Conservation (phyloP, 2,329 filamentous ascomycete species). For the Botrytis hyacinthi region DNA sequence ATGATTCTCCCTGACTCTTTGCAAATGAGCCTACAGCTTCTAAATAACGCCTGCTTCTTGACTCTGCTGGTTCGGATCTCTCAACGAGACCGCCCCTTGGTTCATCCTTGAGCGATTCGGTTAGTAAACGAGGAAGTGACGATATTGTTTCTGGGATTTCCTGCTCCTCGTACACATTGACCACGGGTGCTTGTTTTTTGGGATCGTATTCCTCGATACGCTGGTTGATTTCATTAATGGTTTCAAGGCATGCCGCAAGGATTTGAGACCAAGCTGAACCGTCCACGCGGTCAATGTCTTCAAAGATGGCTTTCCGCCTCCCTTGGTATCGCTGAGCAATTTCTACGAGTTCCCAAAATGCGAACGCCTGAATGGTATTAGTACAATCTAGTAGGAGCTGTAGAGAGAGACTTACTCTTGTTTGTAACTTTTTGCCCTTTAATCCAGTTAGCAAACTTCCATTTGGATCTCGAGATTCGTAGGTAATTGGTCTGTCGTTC, state of each 20-base stretch:
- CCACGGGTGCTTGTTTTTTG: conserved; percentile 41
- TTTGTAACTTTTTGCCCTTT: conserved; percentile 75
- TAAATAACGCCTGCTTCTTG: conserved; percentile 25
- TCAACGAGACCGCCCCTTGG: conserved; percentile 35
- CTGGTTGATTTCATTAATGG: conserved; percentile 64
- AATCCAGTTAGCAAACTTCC: conserved; percentile 82
- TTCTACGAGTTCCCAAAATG: conserved; percentile 84
- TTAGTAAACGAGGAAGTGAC: conserved; percentile 32
- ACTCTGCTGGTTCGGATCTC: conserved; percentile 24
- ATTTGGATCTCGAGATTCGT: conserved; percentile 86
- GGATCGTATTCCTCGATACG: conserved; percentile 59
- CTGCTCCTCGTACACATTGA: conserved; percentile 8
- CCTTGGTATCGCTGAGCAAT: conserved; percentile 73
- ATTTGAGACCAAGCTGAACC: conserved; percentile 82
- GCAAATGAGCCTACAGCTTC: conserved; percentile 33
- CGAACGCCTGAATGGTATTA: conserved; percentile 61
- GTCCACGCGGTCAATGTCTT: conserved; percentile 79
- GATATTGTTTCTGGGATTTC: conserved; percentile 34
- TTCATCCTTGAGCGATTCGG: conserved; percentile 31
- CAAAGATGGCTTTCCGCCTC: conserved; percentile 75
- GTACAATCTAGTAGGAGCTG: not conserved
- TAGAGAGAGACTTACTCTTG: conserved; percentile 54
- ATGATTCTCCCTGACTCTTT: conserved; percentile 35
- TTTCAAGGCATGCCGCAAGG: conserved; percentile 64
- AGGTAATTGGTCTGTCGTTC: conserved; percentile 77